Evolutionary conservation across 1,284 basidiomycete species (phyloP).

Genomic region (Exobasidium rhododendri): DNA sequence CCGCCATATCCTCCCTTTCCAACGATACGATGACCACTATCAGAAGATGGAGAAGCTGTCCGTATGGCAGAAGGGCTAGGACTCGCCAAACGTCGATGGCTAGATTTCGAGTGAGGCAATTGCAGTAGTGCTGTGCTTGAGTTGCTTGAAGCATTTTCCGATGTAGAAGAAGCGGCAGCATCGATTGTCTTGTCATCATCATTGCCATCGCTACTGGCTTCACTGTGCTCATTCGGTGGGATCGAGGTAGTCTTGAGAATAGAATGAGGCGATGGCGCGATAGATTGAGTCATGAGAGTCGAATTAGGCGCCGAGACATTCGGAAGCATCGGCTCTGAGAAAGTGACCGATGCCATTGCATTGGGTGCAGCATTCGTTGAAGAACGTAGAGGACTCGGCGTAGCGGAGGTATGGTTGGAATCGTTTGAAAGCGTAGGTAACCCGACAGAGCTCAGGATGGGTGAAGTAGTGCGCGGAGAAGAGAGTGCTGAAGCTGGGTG

Average conservation of each 20-base stretch:
- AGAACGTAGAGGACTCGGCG: background rate
- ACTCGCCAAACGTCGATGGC: background rate
- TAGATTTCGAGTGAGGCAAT: background rate
- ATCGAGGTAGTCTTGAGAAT: background rate
- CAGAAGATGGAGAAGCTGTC: constrained; percentile 4
- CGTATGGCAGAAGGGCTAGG: background rate
- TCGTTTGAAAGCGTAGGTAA: background rate
- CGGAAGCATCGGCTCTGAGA: background rate
- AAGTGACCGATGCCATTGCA: background rate
- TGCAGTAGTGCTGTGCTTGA: background rate
- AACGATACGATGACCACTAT: constrained; percentile 15
- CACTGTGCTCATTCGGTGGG: background rate
- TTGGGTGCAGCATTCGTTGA: background rate
- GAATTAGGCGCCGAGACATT: background rate
- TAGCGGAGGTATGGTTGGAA: background rate
- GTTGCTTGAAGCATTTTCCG: background rate
- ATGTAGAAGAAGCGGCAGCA: background rate
- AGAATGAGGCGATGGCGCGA: background rate
- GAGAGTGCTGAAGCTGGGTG: background rate
- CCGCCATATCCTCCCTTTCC: constrained; percentile 39
- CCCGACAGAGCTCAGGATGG: background rate
- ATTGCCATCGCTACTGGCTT: background rate
- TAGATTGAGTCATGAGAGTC: background rate
- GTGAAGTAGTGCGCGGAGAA: background rate
- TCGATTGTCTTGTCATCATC: background rate